Percentiles rank a stretch among this genome's conserved stretches.
Conservation (phyloP, 345 rosid genomes). For the Geranium rotundifolium region DNA sequence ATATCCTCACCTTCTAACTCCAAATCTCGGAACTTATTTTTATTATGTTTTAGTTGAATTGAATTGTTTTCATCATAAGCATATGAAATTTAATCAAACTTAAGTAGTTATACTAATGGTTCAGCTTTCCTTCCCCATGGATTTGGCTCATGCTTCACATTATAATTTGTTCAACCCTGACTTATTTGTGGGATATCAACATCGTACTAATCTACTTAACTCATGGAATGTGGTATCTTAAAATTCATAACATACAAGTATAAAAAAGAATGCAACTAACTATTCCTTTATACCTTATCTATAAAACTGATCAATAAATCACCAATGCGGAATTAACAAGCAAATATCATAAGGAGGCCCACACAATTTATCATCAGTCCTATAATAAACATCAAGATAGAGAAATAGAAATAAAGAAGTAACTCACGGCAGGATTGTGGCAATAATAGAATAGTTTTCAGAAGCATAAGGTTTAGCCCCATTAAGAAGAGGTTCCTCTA, state of each 20-base stretch:
- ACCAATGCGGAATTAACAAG: not conserved
- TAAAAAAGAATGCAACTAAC: not conserved
- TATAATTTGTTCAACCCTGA: no score
- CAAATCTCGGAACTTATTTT: no score
- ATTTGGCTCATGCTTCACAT: no score
- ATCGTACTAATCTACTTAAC: no score
- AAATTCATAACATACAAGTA: not conserved
- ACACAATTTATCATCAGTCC: no score
- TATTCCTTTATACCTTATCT: not conserved
- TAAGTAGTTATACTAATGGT: no score
- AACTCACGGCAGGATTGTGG: conserved; percentile 73
- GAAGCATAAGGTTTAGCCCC: conserved; percentile 16
- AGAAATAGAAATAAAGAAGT: not conserved
- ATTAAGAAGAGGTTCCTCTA: conserved; percentile 60
- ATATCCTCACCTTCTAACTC: no score
- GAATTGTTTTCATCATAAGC: no score
- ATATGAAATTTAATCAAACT: conserved; percentile 1
- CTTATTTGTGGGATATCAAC: no score
- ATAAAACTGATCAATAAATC: not conserved
- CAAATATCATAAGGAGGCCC: not conserved
- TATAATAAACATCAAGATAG: not conserved
- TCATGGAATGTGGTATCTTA: not conserved
- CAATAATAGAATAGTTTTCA: conserved; percentile 49
- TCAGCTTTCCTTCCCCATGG: no score
- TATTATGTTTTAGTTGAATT: no score